Evolutionary conservation across 306 rosid species (phyloP), one percentile per base, ranked within the genome.

Genomic region (Rosa lucieae): DNA sequence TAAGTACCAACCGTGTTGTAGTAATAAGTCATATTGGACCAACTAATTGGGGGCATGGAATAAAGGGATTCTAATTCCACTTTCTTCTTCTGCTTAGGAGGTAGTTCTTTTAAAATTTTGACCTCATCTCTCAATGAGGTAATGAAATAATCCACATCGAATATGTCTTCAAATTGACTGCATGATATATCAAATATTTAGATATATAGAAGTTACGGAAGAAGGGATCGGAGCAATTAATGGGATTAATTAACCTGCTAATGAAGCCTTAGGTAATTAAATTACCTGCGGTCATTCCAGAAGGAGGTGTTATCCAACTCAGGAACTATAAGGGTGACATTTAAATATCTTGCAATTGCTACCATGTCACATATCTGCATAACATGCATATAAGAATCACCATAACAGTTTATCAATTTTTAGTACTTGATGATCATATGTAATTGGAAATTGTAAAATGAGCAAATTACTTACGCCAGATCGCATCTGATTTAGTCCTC

Each of bases 141-240:
- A 79, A 90, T 92, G 88, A 94, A 94, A 74, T 88, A 86, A 62
- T 94, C 91, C 14, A 92, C 90, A 70, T 94, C 91, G 81, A 94
- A 94, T 79, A 94, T 88, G 71, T 94, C 97, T 80, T 83, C 85
- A 78, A 94, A 94, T 49, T 92, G 93, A 81, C 98, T 94, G 92
- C 85, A 37, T 26, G 11, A 6, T 20, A 78, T 23, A 67, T 53
- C 59, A 55, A 71, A 79, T 39, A 58, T 63, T 72, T 14, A 78
- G 52, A 46, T 7, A 15, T 14, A 8, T 26, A 4, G 5, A n/a
- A 8, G 9, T 6, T 29, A 3, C 23, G 58, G 32, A 53, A 56
- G 63, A 56, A 56, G 32, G 46, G 14, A 35, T 17, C 39, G 32
- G 32, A 29, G 32, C 32, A 29, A 29, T 29, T 29, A 26, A 3